Percentiles rank a stretch among this genome's conserved stretches.
These are phyloP conservation scores for Cercophora samala DNA, from an alignment of 495 filamentous ascomycete species.

Conservation along the genomic window DNA sequence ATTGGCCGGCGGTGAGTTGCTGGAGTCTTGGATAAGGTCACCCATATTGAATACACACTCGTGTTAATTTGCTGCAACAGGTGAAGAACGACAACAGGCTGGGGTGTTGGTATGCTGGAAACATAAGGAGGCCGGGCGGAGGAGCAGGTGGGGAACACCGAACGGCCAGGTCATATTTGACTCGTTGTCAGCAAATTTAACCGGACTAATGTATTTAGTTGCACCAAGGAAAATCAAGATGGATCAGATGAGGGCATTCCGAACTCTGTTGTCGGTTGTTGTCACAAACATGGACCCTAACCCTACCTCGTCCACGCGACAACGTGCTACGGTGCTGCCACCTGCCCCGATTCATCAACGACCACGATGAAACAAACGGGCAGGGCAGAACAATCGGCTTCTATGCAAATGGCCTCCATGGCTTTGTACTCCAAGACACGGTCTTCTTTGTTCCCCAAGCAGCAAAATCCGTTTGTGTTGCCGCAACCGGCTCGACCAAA, in stretches of 20 bases:
- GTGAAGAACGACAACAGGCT: background rate
- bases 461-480: background rate
- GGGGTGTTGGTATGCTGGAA: background rate
- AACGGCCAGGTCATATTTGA: background rate
- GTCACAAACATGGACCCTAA: background rate
- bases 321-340: background rate
- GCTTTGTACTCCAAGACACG: background rate
- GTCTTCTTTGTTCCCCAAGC: background rate
- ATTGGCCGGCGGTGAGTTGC: background rate
- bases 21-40: background rate
- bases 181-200: background rate
- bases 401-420: background rate
- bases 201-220: background rate
- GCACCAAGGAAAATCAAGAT: background rate
- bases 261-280: background rate
- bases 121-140: background rate
- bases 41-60: background rate
- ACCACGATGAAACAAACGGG: background rate
- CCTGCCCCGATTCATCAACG: background rate
- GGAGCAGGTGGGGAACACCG: background rate
- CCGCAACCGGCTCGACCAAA: background rate
- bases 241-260: background rate
- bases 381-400: background rate
- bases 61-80: background rate
- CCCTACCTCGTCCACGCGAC: background rate